Evolutionary conservation across 768 basidiomycete species (phyloP).

Genomic region (Galerina marginata): DNA sequence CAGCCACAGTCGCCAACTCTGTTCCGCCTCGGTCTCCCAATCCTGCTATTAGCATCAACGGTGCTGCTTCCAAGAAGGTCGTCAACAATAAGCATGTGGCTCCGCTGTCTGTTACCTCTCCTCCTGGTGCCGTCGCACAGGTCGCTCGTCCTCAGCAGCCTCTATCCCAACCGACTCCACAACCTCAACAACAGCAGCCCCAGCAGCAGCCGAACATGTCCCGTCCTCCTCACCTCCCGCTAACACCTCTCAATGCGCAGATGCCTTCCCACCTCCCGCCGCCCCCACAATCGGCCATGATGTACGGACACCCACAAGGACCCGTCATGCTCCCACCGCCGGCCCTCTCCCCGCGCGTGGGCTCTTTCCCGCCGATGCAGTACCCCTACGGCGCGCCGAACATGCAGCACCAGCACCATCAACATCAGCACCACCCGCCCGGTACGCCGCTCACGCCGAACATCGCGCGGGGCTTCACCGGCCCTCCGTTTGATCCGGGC

Average conservation of each 20-base stretch:
- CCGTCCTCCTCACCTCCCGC: slow-evolving; percentile 48
- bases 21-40: slow-evolving; percentile 36
- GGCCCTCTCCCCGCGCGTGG: slow-evolving; percentile 60
- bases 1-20: slow-evolving; percentile 50
- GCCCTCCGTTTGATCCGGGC: slow-evolving; percentile 56
- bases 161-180: slow-evolving; percentile 23
- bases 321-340: slow-evolving; percentile 44
- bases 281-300: slow-evolving; percentile 45
- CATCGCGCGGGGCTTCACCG: slow-evolving; percentile 59
- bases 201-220: slow-evolving; percentile 46
- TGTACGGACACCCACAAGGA: slow-evolving; percentile 45
- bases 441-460: slow-evolving; percentile 55
- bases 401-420: slow-evolving; percentile 35
- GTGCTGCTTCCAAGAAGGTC: slow-evolving; percentile 60
- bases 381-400: slow-evolving; percentile 57
- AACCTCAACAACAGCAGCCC: slow-evolving; percentile 29
- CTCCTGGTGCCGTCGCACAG: slow-evolving; percentile 35
- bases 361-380: slow-evolving; percentile 53
- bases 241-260: slow-evolving; percentile 50
- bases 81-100: slow-evolving; percentile 45
- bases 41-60: slow-evolving; percentile 40
- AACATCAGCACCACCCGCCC: slow-evolving; percentile 23
- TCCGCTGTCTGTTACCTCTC: slow-evolving; percentile 10
- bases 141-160: slow-evolving; percentile 38
- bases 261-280: slow-evolving; percentile 49